Base-by-base conservation (phyloP, 2,329 filamentous ascomycete species). In the Fusarium napiforme region DNA sequence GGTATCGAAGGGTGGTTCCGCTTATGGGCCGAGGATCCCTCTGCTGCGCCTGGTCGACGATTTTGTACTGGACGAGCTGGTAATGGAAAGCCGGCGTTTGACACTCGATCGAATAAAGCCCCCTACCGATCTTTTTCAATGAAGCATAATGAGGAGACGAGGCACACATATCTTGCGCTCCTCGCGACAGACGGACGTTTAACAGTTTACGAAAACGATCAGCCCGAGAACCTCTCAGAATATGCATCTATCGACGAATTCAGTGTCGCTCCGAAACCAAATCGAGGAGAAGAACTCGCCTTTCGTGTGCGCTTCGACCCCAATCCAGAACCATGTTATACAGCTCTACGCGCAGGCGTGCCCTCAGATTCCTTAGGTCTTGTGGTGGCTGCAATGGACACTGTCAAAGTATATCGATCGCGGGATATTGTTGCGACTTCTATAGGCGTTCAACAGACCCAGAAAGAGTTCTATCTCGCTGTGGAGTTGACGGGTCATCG, bases 251-350 rank as follows among this genome's bases (percentile, higher is more conserved):
- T 97, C 50, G 94, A 96, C 80, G 90, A 93, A 71, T 93, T 96
- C 72, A 89, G 90, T 75, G 90, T 97, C 9, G 93, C 91, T 72
- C 83, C 90, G 40, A 87, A 90, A 62, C 94, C 94, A 2, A 86
- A 87, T 28, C 89, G 95, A 59, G 94, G 94, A 53, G 95, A 97
- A 74, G 96, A 98, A 83, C 93, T 93, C 6, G 92, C 92, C 60
- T 98, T 98, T 85, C 90, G 91, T 64, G 91, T 98, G 28, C 90
- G 90, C 68, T 98, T 97, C 80, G 95, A 98, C 81, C 94, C 95
- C 23, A 96, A 97, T 80, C 91, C 92, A 18, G 89, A 96, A 81
- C 90, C 95, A 36, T 91, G 94, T 85, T 93, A 93, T 83, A 88
- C 89, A 21, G 92, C 94, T 4, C 84, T 97, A 67, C 86, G 92